Evolutionary conservation across 768 basidiomycete species (phyloP), one percentile per base, ranked within the genome.

Genomic region (Suillus subaureus): DNA sequence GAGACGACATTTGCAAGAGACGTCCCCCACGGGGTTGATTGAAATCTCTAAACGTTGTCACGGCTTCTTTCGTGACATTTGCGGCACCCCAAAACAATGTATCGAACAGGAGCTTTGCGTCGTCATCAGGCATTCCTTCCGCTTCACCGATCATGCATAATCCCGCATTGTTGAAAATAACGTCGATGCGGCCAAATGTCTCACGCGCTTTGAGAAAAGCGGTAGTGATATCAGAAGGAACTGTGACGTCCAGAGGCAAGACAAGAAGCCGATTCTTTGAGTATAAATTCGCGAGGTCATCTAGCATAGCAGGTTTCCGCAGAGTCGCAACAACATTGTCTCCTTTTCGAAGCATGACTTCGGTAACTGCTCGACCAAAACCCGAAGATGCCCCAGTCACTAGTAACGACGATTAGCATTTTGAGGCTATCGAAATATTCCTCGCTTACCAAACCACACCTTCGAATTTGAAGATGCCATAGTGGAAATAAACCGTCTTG

Each of bases 91-190:
- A 81, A 64, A 81, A 81, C 71, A 73, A 51, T 49, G 75, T 72
- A 54, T 82, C 82, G 52, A 84, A 83, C 68, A 78, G 23, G 28
- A 69, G 68, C 31, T 78, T 72, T 15, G 78, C 80, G 1, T 68
- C 72, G 4, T 74, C 74, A 11, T 79, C 78, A 6, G 70, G 69
- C 64, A 76, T 74, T 21, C 72, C 76, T 70, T 84, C 83, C 31
- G 77, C 71, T 67, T 83, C 81, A 21, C 71, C 72, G 21, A 78
- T 61, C 35, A 78, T 62, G 9, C 66, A 72, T 49, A 67, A 68
- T 47, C 66, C 74, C 66, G 83, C 83, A 65, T 84, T 85, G 68
- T 79, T 83, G 66, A 80, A 77, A 6, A 84, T 83, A 58, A 84
- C 71, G 61, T 84, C 84, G 18, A 83, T 67, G 37, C 78, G 72